Evolutionary conservation across 768 basidiomycete species (phyloP).

Genomic region (Termitomyces sp.): DNA sequence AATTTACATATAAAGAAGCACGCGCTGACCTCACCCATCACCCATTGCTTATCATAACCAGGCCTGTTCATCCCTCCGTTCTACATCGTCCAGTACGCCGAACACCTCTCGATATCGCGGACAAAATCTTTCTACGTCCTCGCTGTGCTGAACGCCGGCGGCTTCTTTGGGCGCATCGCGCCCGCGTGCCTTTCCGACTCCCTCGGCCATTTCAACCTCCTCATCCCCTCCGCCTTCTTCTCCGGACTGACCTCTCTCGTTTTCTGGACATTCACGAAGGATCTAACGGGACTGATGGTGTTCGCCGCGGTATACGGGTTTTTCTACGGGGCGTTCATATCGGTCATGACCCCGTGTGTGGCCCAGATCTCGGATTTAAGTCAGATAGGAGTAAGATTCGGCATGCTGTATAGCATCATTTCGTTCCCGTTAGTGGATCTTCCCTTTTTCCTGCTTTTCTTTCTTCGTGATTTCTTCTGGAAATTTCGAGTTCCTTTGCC

Average conservation of each 20-base stretch:
- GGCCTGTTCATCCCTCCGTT: constrained; percentile 71
- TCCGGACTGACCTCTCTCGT: constrained; percentile 54
- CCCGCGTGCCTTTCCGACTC: constrained; percentile 62
- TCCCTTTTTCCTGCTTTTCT: background rate
- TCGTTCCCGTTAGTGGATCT: constrained; percentile 56
- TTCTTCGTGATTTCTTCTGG: background rate
- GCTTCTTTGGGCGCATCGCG: constrained; percentile 56
- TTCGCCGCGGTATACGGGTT: constrained; percentile 60
- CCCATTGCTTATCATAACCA: constrained; percentile 17
- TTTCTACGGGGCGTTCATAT: constrained; percentile 63
- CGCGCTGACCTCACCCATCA: background rate
- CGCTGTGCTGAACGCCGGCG: constrained; percentile 65
- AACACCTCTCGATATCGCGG: constrained; percentile 32
- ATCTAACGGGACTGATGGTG: constrained; percentile 34
- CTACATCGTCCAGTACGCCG: constrained; percentile 59
- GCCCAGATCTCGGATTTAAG: constrained; percentile 56
- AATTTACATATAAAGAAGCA: background rate
- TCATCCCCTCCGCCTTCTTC: constrained; percentile 57
- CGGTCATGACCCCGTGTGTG: constrained; percentile 62
- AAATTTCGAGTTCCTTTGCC: background rate
- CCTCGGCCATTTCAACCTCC: constrained; percentile 63
- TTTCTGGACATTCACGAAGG: constrained; percentile 48
- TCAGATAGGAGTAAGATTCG: constrained; percentile 59
- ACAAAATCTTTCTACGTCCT: constrained; percentile 48
- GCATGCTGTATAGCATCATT: constrained; percentile 58